phyloP scores from a whole-genome alignment of 2,329 filamentous ascomycete genomes.

The Tolypocladium tundrense region DNA sequence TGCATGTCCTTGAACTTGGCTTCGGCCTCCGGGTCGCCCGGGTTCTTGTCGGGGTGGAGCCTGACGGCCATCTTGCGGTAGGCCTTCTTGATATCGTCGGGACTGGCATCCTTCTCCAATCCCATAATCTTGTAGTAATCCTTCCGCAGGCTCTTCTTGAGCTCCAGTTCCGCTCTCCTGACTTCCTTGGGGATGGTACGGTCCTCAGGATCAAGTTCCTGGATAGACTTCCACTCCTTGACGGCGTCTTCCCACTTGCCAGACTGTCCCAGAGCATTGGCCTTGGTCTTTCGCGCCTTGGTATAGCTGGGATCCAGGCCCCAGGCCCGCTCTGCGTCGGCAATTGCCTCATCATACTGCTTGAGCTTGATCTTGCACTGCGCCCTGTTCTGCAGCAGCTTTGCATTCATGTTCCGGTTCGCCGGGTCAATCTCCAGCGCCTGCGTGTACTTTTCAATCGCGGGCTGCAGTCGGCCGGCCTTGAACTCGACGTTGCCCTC shows the following conservation, averaged over 20 bases:
- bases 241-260: conserved; percentile 90
- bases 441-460: conserved; percentile 73
- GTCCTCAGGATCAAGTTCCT: conserved; percentile 76
- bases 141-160: conserved; percentile 96
- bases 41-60: conserved; percentile 97
- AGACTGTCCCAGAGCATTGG: conserved; percentile 75
- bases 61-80: conserved; percentile 92
- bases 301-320: conserved; percentile 73
- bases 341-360: conserved; percentile 70
- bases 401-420: conserved; percentile 90
- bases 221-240: conserved; percentile 76
- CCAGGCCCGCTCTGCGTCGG: conserved; percentile 77
- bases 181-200: conserved; percentile 74
- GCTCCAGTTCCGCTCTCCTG: conserved; percentile 79
- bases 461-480: conserved; percentile 65
- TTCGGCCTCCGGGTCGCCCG: conserved; percentile 71
- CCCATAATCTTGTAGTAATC: conserved; percentile 98
- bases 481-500: conserved; percentile 91
- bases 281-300: conserved; percentile 89
- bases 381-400: conserved; percentile 88
- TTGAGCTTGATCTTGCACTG: conserved; percentile 76
- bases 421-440: conserved; percentile 76
- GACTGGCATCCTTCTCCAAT: conserved; percentile 73
- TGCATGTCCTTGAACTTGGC: conserved; percentile 96
- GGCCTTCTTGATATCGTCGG: conserved; percentile 86